Evolutionary conservation across 768 basidiomycete genomes (phyloP).

Genomic region (Tephrocybe rancida): DNA sequence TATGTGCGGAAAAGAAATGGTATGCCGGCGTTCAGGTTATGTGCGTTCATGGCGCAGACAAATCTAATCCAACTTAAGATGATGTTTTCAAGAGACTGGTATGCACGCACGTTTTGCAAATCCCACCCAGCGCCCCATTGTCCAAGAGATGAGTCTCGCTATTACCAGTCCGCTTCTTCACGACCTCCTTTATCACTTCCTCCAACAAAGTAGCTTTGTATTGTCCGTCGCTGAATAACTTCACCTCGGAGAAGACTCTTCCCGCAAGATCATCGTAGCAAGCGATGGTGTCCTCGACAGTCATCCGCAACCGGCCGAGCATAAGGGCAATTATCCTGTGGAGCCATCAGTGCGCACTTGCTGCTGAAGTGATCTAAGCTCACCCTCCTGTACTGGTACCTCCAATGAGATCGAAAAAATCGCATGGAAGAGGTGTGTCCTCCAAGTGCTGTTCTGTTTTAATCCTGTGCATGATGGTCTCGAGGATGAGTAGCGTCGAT

Average conservation of each 20-base stretch:
- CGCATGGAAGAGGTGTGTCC: conserved; percentile 13
- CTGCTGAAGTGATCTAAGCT: too few relatives aligned
- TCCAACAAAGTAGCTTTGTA: background rate
- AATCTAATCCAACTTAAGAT: too few relatives aligned
- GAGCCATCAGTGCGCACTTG: background rate
- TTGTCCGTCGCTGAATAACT: background rate
- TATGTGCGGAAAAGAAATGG: background rate
- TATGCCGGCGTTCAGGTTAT: background rate
- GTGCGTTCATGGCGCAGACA: background rate
- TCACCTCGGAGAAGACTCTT: background rate
- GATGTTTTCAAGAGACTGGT: too few relatives aligned
- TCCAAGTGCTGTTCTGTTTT: background rate
- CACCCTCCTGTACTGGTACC: conserved; percentile 23
- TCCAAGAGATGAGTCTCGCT: background rate
- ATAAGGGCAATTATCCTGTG: background rate
- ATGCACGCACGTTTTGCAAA: too few relatives aligned
- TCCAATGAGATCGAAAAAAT: conserved; percentile 21
- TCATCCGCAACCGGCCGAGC: conserved; percentile 1
- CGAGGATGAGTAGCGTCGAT: conserved; percentile 15
- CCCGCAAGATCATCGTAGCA: background rate
- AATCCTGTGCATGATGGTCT: conserved; percentile 17
- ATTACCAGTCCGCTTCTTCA: background rate
- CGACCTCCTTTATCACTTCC: background rate
- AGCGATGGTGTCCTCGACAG: background rate
- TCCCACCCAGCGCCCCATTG: too few relatives aligned